phyloP scores from a whole-genome alignment of 1,139 yeast genomes.

The Yamadazyma triangularis region DNA sequence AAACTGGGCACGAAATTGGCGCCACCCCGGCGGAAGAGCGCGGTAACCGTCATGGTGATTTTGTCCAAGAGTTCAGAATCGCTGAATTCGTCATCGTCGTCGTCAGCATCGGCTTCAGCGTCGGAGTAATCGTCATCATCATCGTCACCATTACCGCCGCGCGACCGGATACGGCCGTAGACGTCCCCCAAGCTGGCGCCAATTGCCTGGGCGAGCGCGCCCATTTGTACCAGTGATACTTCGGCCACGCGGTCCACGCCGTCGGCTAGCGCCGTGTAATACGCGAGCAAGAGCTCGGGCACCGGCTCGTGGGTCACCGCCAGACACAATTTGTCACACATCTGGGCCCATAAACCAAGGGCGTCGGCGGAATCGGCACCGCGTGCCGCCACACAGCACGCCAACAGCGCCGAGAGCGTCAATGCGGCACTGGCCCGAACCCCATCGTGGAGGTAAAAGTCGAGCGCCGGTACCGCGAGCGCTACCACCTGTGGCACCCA shows the following conservation, averaged over 20 bases:
- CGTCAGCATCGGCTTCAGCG: conserved; percentile 69
- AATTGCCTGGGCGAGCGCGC: conserved; percentile 55
- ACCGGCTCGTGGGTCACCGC: conserved; percentile 77
- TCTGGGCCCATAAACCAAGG: conserved; percentile 65
- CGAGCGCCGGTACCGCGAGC: conserved; percentile 82
- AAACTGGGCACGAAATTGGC: conserved; percentile 61
- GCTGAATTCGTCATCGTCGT: conserved; percentile 79
- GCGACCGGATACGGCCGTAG: conserved; percentile 66
- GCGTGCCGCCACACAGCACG: conserved; percentile 63
- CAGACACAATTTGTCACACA: conserved; percentile 63
- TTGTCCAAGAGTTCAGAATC: conserved; percentile 89
- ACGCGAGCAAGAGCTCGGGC: conserved; percentile 75
- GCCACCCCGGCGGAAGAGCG: conserved; percentile 64
- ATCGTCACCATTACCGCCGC: conserved; percentile 62
- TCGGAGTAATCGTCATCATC: conserved; percentile 66
- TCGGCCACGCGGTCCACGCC: conserved; percentile 66
- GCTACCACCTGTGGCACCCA: conserved; percentile 81
- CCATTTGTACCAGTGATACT: conserved; percentile 58
- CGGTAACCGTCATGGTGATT: conserved; percentile 71
- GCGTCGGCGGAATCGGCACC: conserved; percentile 55
- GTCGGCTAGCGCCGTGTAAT: conserved; percentile 68
- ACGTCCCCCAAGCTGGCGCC: conserved; percentile 62
- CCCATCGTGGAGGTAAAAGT: conserved; percentile 89
- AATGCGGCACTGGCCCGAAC: conserved; percentile 89
- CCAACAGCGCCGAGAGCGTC: conserved; percentile 72